A percentile compares a stretch with the other conserved stretches of the same genome.
These are phyloP conservation scores for Populus nigra DNA, from an alignment of 345 rosid genomes.

Conservation along the genomic window DNA sequence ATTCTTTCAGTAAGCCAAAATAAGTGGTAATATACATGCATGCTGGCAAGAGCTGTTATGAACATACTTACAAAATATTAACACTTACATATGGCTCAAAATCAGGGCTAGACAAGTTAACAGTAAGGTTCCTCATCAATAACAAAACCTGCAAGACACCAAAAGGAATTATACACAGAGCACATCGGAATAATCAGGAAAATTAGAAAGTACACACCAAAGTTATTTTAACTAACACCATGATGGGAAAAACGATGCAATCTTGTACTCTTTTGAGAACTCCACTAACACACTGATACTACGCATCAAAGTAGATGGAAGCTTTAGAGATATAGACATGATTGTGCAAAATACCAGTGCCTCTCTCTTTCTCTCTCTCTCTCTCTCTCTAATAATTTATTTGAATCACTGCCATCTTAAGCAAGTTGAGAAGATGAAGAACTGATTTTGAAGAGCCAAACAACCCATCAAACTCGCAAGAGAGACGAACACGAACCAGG, in stretches of 20 bases:
- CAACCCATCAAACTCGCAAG: too few species aligned
- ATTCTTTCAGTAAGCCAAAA: not conserved
- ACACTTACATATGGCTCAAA: slow-evolving; percentile 79
- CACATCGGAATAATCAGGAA: not conserved
- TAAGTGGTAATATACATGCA: not conserved
- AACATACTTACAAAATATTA: not conserved
- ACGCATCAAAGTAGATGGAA: not conserved
- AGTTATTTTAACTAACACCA: not conserved
- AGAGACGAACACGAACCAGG: too few species aligned
- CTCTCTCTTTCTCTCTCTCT: too few species aligned
- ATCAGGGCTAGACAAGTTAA: slow-evolving; percentile 82
- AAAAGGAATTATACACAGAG: not conserved
- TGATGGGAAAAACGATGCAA: too few species aligned
- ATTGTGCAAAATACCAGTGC: not conserved
- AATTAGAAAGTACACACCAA: not conserved
- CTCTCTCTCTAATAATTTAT: not conserved
- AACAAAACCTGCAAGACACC: slow-evolving; percentile 67
- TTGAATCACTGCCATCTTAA: too few species aligned
- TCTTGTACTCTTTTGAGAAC: too few species aligned
- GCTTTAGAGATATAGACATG: not conserved
- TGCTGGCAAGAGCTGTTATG: not conserved
- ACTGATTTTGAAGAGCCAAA: too few species aligned
- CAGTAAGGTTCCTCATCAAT: slow-evolving; percentile 83
- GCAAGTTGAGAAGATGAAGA: too few species aligned
- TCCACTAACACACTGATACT: too few species aligned